Evolutionary conservation across 768 basidiomycete genomes (phyloP), one percentile per base, ranked within the genome.

Genomic region (Kwoniella europaea): DNA sequence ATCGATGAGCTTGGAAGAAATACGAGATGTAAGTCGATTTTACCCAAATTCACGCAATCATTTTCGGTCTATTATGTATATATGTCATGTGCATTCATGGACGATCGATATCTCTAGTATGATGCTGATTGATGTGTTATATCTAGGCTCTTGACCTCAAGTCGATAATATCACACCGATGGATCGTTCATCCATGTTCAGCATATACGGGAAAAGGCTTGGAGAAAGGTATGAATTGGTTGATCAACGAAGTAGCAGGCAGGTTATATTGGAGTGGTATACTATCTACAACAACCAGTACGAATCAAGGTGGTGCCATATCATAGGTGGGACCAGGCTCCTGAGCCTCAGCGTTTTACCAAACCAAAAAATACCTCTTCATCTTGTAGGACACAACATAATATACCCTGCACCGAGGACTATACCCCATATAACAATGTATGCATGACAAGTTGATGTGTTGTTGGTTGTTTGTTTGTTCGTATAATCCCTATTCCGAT

Each of bases 161-260:
- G 22, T 88, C 88, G 10, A 94, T 98, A 80, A 91, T 88, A 74
- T 91, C 93, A 10, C 96, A 98, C 79, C 88, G 90, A 71, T 97
- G 94, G 93, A 89, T 87, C 76, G 93, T 98, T 73, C 89, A 90
- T 84, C 86, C 94, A 4, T 98, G 95, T 86, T 96, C 94, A 72
- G 96, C 96, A 12, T 88, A 94, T 52, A 95, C 92, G 0, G 96
- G 95, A 15, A 85, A 89, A 67, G 93, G 95, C 81, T 86, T 98
- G 16, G 87, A 92, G 10, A 86, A 89, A 71, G 96, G 95, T 50
- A 87, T 98, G 35, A 90, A 95, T 81, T 98, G 96, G 96, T 88
- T 93, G 27, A 93, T 97, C 18, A 87, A 88, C 46, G 93, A 97
- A 74, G 90, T 98, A 63, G 94, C 93, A 4, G 87, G 88, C 54